phyloP scores from a whole-genome alignment of 257 asterid species.

The Mentha longifolia region DNA sequence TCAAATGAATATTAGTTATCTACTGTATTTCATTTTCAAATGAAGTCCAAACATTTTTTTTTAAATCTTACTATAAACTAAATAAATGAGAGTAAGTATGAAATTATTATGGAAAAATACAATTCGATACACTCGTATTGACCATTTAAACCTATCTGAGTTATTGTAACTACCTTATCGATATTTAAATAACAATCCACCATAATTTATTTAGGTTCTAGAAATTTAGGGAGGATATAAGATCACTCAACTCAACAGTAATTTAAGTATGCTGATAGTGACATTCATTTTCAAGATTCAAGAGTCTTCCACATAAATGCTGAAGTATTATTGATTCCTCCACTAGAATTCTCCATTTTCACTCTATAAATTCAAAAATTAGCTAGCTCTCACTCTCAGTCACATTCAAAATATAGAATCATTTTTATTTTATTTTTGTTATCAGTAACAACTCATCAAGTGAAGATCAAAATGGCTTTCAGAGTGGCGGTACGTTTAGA shows the following conservation, averaged over 20 bases:
- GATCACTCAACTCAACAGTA: background rate
- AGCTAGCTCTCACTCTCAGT: too few species aligned
- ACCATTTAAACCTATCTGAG: too few species aligned
- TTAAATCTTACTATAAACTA: too few species aligned
- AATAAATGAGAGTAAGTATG: too few species aligned
- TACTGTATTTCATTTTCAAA: too few species aligned
- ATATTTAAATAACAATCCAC: too few species aligned
- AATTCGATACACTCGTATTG: too few species aligned
- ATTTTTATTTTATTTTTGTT: too few species aligned
- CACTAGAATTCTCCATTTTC: slow-evolving; percentile 5
- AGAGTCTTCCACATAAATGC: slow-evolving; percentile 4
- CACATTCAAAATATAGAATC: background rate
- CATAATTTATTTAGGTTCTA: background rate
- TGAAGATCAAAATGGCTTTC: slow-evolving; percentile 35
- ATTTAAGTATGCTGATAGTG: background rate
- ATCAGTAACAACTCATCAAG: background rate
- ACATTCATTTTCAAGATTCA: background rate
- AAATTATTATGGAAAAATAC: too few species aligned
- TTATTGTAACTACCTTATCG: too few species aligned
- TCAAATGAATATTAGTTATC: background rate
- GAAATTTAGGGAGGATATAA: background rate
- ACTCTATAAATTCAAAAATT: background rate
- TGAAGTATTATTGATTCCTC: background rate
- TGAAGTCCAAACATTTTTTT: background rate
- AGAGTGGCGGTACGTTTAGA: slow-evolving; percentile 33